Evolutionary conservation across 2,329 filamentous ascomycete species (phyloP).

Genomic region (Coleophoma cylindrospora): DNA sequence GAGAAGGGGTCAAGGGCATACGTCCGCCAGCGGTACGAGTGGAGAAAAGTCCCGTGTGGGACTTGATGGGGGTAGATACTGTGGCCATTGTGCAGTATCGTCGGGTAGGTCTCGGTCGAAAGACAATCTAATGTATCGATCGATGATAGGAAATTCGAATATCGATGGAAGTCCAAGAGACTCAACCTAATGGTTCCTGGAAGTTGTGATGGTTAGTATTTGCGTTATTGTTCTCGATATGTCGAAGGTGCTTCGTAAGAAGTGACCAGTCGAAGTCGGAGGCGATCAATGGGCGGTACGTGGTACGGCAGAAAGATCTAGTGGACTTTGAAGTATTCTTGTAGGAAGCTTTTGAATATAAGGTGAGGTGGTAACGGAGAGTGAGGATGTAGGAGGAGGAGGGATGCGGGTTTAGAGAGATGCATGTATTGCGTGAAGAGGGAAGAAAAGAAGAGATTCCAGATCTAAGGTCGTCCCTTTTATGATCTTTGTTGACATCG

Average conservation of each 20-base stretch:
- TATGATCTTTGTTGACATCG: conserved; percentile 17
- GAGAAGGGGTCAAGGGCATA: conserved; percentile 91
- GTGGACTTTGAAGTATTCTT: conserved; percentile 27
- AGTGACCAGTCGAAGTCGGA: conserved; percentile 36
- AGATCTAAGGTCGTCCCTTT: conserved; percentile 25
- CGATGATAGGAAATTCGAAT: conserved; percentile 28
- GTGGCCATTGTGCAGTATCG: conserved; percentile 66
- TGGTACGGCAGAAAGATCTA: conserved; percentile 42
- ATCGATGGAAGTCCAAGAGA: conserved; percentile 53
- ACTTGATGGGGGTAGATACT: conserved; percentile 91
- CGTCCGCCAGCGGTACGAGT: conserved; percentile 90
- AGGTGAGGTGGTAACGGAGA: conserved; percentile 16
- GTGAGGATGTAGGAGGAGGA: conserved; percentile 27
- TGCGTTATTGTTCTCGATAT: conserved; percentile 41
- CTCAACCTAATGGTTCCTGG: conserved; percentile 55
- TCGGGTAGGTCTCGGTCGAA: conserved; percentile 35
- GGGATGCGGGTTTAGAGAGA: conserved; percentile 24
- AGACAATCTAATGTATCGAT: conserved; percentile 45
- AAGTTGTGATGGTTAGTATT: conserved; percentile 40
- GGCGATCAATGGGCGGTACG: conserved; percentile 39
- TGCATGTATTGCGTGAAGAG: conserved; percentile 21
- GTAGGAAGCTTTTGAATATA: conserved; percentile 17
- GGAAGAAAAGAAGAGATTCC: conserved; percentile 12
- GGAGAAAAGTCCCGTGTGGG: conserved; percentile 88
- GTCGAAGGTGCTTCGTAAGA: conserved; percentile 39